Conservation (phyloP, 305 asterid species). For the Solanum aculeatissimum region DNA sequence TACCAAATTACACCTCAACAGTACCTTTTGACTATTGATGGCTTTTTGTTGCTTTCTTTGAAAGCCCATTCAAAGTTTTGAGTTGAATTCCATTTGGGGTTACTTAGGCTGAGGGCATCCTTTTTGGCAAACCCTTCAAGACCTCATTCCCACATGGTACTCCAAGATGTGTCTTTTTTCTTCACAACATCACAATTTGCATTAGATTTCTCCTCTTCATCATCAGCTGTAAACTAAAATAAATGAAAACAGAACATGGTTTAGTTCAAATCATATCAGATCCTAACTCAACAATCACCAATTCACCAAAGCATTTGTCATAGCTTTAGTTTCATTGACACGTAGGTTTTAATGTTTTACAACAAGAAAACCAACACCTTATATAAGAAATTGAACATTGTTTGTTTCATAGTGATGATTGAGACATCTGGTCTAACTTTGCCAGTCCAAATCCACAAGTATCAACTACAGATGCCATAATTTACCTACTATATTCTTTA, state of each 20-base stretch:
- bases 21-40: conserved; percentile 14
- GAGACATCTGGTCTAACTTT: neutral
- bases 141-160: conserved; percentile 35
- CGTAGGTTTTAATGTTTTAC: neutral
- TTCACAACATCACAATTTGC: conserved; percentile 11
- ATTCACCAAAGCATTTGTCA: neutral
- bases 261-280: neutral
- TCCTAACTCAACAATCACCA: neutral
- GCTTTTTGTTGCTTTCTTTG: conserved; percentile 9
- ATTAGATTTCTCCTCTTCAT: conserved; percentile 21
- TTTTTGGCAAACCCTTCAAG: conserved; percentile 39
- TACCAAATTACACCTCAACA: conserved; percentile 20
- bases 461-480: neutral
- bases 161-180: conserved; percentile 19
- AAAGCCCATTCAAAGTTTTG: conserved; percentile 18
- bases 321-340: neutral
- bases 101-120: conserved; percentile 47
- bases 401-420: neutral
- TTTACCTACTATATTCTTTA: neutral
- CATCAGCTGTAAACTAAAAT: conserved; percentile 5
- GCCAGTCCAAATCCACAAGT: neutral
- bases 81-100: conserved; percentile 35
- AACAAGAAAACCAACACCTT: neutral
- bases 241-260: neutral
- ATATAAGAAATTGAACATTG: neutral